Base-by-base conservation (phyloP, 2,329 filamentous ascomycete species). In the Zopfia rhizophila region DNA sequence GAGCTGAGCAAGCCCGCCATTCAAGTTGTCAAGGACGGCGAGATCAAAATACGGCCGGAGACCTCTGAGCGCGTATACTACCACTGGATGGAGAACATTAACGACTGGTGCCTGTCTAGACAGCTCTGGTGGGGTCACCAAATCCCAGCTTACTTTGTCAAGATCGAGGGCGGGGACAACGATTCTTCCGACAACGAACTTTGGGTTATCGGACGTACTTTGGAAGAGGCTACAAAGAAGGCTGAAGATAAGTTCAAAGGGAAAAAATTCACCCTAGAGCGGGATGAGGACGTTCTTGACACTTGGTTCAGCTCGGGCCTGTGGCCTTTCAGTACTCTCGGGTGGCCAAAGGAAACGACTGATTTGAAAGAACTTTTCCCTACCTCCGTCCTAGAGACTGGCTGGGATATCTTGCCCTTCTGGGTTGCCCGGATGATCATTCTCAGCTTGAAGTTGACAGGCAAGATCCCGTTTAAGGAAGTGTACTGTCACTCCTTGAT, bases 51-150 rank as follows among this genome's bases (percentile, higher is more conserved):
- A 63, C 79, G 80, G 44, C 94, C 94, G 3, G 90, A 93, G 57
- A 85, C 81, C 27, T 89, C 91, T 1, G 88, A 94, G 75, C 91
- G 87, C 75, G 88, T 83, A 68, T 97, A 95, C 73, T 88, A 84
- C 72, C 84, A 88, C 68, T 99, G 94, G 93, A 86, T 99, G 79
- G 80, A 84, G 61, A 69, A 70, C 66, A 88, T 96, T 64, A 91
- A 95, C 57, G 93, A 97, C 72, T 97, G 93, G 94, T 97, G 93
- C 77, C 81, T 97, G 59, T 95, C 90, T 17, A 80, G 91, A 70
- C 93, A 97, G 72, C 83, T 97, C 4, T 97, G 93, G 93, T 96
- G 93, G 92, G 94, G 93, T 39, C 94, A 97, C 70, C 91, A 94
- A 72, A 89, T 89, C 48, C 93, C 93, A 12, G 93, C 93, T 36